A percentile compares a stretch with the other conserved stretches of the same genome.
These are phyloP conservation scores for Quercus robur DNA, from an alignment of 306 rosid species.

Conservation along the genomic window DNA sequence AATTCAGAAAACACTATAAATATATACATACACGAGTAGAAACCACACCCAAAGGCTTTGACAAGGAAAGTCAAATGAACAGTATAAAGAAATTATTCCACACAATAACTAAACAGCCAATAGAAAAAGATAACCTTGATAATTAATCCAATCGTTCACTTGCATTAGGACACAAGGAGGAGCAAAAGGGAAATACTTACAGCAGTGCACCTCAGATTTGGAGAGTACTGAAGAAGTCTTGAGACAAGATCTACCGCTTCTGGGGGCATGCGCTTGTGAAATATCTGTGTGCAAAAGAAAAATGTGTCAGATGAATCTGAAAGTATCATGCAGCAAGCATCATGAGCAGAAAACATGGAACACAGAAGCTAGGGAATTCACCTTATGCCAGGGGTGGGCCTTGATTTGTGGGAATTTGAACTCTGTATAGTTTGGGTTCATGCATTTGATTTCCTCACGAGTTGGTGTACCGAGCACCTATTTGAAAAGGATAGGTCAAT, in stretches of 20 bases:
- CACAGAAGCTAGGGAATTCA: slow-evolving; percentile 18
- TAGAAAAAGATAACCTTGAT: background rate
- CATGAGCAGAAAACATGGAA: background rate
- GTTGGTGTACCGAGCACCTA: slow-evolving; percentile 75
- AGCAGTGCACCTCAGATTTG: slow-evolving; percentile 57
- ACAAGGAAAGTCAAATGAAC: background rate
- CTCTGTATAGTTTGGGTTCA: slow-evolving; percentile 74
- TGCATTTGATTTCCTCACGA: slow-evolving; percentile 72
- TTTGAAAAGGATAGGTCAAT: background rate
- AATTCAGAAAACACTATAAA: background rate
- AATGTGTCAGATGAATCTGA: background rate
- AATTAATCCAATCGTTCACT: background rate
- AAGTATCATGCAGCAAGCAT: background rate
- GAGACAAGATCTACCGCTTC: slow-evolving; percentile 70
- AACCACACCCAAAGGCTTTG: background rate
- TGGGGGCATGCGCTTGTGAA: slow-evolving; percentile 68
- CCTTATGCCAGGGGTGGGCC: slow-evolving; percentile 64
- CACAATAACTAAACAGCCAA: background rate
- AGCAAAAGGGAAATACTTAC: slow-evolving; percentile 33
- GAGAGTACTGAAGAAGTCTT: slow-evolving; percentile 72
- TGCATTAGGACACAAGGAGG: background rate
- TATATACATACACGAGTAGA: background rate
- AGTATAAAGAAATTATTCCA: background rate
- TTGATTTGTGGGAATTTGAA: slow-evolving; percentile 62
- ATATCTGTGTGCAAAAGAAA: slow-evolving; percentile 35